Evolutionary conservation across 805 yeast species (phyloP).

Genomic region (Saccharomycodes ludwigii): DNA sequence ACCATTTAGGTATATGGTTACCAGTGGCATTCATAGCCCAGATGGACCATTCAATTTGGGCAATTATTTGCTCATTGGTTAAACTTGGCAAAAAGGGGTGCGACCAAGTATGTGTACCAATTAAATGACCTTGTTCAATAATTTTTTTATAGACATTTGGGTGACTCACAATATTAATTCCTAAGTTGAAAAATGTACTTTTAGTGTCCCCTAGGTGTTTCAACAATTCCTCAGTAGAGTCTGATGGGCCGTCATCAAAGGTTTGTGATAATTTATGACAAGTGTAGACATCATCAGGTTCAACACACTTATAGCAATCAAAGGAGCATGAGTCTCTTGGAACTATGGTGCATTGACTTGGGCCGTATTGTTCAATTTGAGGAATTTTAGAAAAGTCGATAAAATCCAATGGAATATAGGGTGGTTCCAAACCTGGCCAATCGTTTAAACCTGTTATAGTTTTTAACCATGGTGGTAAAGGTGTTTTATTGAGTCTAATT

Average conservation of each 20-base stretch:
- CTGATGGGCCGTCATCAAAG: slow-evolving; percentile 92
- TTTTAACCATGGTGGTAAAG: slow-evolving; percentile 71
- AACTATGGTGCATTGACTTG: slow-evolving; percentile 46
- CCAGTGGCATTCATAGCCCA: slow-evolving; percentile 98
- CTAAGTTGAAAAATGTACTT: slow-evolving; percentile 77
- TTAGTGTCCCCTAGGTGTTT: slow-evolving; percentile 31
- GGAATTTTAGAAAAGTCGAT: slow-evolving; percentile 48
- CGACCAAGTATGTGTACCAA: slow-evolving; percentile 89
- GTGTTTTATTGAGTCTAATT: slow-evolving; percentile 19
- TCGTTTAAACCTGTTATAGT: slow-evolving; percentile 57
- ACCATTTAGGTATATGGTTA: slow-evolving; percentile 78
- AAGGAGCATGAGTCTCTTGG: slow-evolving; percentile 56
- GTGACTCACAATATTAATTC: slow-evolving; percentile 61
- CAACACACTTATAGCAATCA: slow-evolving; percentile 73
- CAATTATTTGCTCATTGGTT: slow-evolving; percentile 68
- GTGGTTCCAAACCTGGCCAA: slow-evolving; percentile 88
- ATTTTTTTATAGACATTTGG: slow-evolving; percentile 61
- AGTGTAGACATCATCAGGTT: slow-evolving; percentile 61
- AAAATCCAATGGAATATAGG: slow-evolving; percentile 71
- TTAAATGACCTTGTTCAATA: slow-evolving; percentile 52
- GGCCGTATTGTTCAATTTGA: slow-evolving; percentile 32
- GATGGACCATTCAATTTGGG: slow-evolving; percentile 87
- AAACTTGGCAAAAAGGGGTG: slow-evolving; percentile 75
- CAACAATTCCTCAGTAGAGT: slow-evolving; percentile 50
- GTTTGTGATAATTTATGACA: slow-evolving; percentile 73